phyloP scores from a whole-genome alignment of 1,284 basidiomycete species.

The Boletus sp. region DNA sequence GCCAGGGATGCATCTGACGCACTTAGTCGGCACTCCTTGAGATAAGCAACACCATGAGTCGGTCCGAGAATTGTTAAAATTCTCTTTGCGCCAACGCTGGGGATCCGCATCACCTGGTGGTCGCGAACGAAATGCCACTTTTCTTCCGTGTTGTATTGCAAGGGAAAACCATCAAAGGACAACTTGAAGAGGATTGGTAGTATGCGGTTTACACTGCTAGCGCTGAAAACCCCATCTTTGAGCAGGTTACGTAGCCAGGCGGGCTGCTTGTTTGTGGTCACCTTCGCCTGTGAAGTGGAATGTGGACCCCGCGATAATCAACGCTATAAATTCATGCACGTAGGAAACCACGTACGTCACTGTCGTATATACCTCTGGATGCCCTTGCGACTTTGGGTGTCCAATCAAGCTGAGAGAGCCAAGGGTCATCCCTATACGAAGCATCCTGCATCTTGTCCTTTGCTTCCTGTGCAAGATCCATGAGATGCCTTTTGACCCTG shows the following conservation, averaged over 20 bases:
- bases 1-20: conserved; percentile 47
- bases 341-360: conserved; percentile 28
- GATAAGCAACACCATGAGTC: conserved; percentile 46
- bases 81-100: conserved; percentile 46
- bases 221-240: conserved; percentile 48
- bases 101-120: conserved; percentile 40
- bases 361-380: conserved; percentile 56
- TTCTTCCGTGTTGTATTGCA: conserved; percentile 64
- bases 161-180: conserved; percentile 72
- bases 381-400: conserved; percentile 84
- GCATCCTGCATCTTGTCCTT: conserved; percentile 50
- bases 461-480: conserved; percentile 70
- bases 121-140: conserved; percentile 67
- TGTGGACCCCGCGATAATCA: conserved; percentile 18
- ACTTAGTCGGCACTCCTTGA: conserved; percentile 45
- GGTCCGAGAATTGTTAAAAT: conserved; percentile 46
- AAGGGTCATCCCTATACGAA: conserved; percentile 78
- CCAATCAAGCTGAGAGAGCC: conserved; percentile 96
- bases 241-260: conserved; percentile 78
- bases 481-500: conserved; percentile 70
- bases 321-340: neutral
- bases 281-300: neutral
- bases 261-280: conserved; percentile 45
- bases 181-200: conserved; percentile 80
- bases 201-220: conserved; percentile 65